These are phyloP conservation scores for Phytophthora rubi DNA, from an alignment of 352 stramenopile species.

Conservation along the genomic window DNA sequence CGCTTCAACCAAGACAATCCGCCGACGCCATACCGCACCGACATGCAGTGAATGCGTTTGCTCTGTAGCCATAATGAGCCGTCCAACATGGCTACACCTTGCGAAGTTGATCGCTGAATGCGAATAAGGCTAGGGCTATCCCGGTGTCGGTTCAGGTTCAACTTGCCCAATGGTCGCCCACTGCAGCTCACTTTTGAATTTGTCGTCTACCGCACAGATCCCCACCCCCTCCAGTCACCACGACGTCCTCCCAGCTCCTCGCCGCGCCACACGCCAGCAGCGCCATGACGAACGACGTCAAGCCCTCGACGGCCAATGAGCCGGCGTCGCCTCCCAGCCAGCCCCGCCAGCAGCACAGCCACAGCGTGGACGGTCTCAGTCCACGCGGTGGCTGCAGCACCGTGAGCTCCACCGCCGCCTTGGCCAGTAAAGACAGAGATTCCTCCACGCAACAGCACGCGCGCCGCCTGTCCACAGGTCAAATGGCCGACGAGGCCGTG, in stretches of 20 bases:
- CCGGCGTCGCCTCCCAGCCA: neutral
- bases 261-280: constrained; percentile 2
- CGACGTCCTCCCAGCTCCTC: constrained; percentile 2
- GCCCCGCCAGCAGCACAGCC: constrained; percentile 35
- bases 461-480: constrained; percentile 49
- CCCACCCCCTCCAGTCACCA: neutral
- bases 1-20: constrained; percentile 15
- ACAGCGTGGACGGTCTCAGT: constrained; percentile 37
- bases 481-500: constrained; percentile 62
- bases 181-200: constrained; percentile 14
- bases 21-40: constrained; percentile 4
- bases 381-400: neutral
- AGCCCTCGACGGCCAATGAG: neutral
- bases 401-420: constrained; percentile 4
- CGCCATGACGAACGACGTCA: neutral
- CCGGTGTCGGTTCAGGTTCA: constrained; percentile 6
- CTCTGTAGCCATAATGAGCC: too few relatives aligned
- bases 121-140: neutral
- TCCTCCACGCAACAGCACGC: constrained; percentile 2
- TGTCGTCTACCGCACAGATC: neutral
- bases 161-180: neutral
- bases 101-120: constrained; percentile 14
- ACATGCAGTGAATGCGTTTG: neutral
- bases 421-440: constrained; percentile 9
- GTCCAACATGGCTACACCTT: too few relatives aligned